Base-by-base conservation (phyloP, 2,329 filamentous ascomycete species). In the Boeremia lycopersici region DNA sequence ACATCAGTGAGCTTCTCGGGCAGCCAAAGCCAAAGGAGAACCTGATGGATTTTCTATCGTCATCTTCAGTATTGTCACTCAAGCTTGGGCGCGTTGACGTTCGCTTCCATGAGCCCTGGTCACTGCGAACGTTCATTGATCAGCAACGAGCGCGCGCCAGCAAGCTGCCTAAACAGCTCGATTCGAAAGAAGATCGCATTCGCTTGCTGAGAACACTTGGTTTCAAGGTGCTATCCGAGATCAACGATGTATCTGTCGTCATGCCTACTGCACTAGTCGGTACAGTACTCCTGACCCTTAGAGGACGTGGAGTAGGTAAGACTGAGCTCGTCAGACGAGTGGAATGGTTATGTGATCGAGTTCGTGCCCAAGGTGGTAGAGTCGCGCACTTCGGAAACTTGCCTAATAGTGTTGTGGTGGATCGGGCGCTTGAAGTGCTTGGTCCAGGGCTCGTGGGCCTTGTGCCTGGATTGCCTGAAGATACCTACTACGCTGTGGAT, bases 231-330 rank as follows among this genome's bases (percentile, higher is more conserved):
- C 81, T 99, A 2, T 89, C 90, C 0, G 91, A 99, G 67, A 99
- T 99, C 77, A 99, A 99, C 71, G 86, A 89, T 30, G 93, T 96
- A 2, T 96, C 93, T 0, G 95, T 99, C 0, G 91, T 99, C 42
- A 99, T 99, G 95, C 95, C 95, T 0, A 98, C 95, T 0, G 93
- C 95, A 0, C 82, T 99, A 38, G 96, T 99, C 25, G 95, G 95
- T 6, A 99, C 95, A 0, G 90, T 98, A 0, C 81, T 99, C 0
- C 81, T 99, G 12, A 99, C 95, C 0, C 83, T 99, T 4, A 86
- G 95, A 68, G 95, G 95, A 0, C 88, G 95, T 43, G 95, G 95
- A 17, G 93, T 98, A 0, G 93, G 95, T 23, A 92, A 92, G 69
- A 79, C 85, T 0, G 95, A 99, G 72, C 79, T 99, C 17, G 86